Evolutionary conservation across 2,329 filamentous ascomycete genomes (phyloP).

Genomic region (Aspergillus uvarum): DNA sequence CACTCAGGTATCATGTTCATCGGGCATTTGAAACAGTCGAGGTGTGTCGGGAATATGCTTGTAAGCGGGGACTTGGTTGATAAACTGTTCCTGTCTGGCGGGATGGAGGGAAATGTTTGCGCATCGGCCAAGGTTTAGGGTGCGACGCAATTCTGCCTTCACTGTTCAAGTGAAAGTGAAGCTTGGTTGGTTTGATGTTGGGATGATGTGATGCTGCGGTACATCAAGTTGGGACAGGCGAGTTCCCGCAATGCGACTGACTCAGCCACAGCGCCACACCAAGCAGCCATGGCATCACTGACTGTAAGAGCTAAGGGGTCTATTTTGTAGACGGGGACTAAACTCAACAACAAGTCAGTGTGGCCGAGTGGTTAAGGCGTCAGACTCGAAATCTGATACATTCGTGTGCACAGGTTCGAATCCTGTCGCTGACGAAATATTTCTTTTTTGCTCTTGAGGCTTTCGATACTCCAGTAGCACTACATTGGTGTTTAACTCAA

Average conservation of each 20-base stretch:
- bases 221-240: not conserved
- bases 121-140: not conserved
- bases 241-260: not conserved
- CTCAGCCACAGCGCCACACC: not conserved
- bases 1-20: slow-evolving; percentile 27
- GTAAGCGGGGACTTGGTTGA: not conserved
- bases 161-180: not conserved
- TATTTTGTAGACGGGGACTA: not conserved
- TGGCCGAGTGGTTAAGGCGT: not conserved
- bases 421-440: not conserved
- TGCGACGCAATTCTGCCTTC: not conserved
- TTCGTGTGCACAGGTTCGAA: not conserved
- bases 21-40: not conserved
- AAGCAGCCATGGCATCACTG: not conserved
- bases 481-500: no score
- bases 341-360: not conserved
- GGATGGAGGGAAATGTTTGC: not conserved
- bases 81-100: not conserved
- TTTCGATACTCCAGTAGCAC: no score
- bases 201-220: not conserved
- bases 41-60: not conserved
- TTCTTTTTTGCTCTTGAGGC: not conserved
- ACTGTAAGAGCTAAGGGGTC: no score
- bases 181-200: not conserved
- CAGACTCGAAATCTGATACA: not conserved